Evolutionary conservation across 1,139 yeast species (phyloP), one percentile per base, ranked within the genome.

Genomic region (Pichia sp.): DNA sequence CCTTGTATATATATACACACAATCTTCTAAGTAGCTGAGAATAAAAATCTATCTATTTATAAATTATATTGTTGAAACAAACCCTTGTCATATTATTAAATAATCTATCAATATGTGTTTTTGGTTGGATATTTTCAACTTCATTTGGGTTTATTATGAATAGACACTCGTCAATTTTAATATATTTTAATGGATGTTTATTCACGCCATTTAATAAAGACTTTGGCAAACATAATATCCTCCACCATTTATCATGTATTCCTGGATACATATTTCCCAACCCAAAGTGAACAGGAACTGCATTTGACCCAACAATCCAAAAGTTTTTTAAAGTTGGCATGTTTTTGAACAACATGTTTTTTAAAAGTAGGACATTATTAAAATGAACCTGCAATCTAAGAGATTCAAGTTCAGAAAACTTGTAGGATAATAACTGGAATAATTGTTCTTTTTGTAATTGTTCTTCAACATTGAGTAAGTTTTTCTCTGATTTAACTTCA

Each of bases 251-350:
- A 56, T 78, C 82, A 52, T 70, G 70, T 3, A 78, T 65, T 3
- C 76, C 75, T 4, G 80, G 80, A 55, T 76, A 77, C 4, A 68
- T 64, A 63, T 71, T 74, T 16, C 76, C 80, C 26, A 74, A 58
- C 0, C 82, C 83, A 64, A 77, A 67, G 56, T 76, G 78, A 6
- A 73, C 66, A 1, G 80, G 80, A 4, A 79, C 78, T 0, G 81
- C 73, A 25, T 70, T 68, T 23, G 68, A 59, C 0, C 82, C 82
- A 48, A 73, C 69, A 1, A 78, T 59, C 55, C 74, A 76, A n/a
- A 78, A 55, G 37, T 58, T 65, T 25, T 53, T 51, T 37, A 78
- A 56, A 0, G 52, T 49, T 1, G 66, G 64, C 9, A 76, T 31
- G 41, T 50, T 49, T 3, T 40, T 27, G 37, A 57, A 58, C 11